Percentiles rank a stretch among this genome's conserved stretches.
Conservation (phyloP, 2,329 filamentous ascomycete genomes). For the Monosporascus cannonballus region DNA sequence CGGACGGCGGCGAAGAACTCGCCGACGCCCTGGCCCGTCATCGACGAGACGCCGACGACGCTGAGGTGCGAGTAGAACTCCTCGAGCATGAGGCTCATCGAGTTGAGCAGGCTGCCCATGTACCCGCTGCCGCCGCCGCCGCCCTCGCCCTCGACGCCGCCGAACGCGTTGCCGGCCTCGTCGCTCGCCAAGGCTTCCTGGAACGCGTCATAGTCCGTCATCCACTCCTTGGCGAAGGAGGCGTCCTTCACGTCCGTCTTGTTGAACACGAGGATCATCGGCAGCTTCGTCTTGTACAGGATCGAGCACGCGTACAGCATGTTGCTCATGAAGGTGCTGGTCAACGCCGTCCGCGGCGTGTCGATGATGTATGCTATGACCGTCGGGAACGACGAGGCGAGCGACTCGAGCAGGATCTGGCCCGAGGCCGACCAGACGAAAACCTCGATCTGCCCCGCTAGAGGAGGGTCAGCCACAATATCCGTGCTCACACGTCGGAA, state of each 20-base stretch:
- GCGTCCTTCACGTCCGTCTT: conserved; percentile 95
- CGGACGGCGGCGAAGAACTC: conserved; percentile 90
- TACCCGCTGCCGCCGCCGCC: conserved; percentile 71
- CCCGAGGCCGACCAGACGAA: conserved; percentile 98
- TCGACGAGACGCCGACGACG: conserved; percentile 87
- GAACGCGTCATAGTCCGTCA: conserved; percentile 97
- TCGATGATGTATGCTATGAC: conserved; percentile 98
- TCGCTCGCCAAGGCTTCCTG: conserved; percentile 78
- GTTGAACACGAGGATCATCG: conserved; percentile 99
- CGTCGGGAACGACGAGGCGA: conserved; percentile 91
- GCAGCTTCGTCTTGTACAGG: conserved; percentile 95
- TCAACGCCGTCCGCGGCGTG: conserved; percentile 86
- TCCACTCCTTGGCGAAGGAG: conserved; percentile 93
- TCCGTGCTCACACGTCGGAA: too few species aligned
- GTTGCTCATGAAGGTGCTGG: conserved; percentile 98
- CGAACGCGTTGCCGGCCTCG: conserved; percentile 71
- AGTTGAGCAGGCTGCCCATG: conserved; percentile 93
- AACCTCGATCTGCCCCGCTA: conserved; percentile 88
- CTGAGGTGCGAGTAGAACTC: conserved; percentile 95
- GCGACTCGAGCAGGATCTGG: conserved; percentile 84
- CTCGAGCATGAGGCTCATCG: conserved; percentile 95
- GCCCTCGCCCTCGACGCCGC: conserved; percentile 62
- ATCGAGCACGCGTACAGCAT: conserved; percentile 99
- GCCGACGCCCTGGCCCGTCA: conserved; percentile 85
- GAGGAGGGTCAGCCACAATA: not conserved